phyloP scores from a whole-genome alignment of 129 eudicot genomes.

The Artemisia argyi region DNA sequence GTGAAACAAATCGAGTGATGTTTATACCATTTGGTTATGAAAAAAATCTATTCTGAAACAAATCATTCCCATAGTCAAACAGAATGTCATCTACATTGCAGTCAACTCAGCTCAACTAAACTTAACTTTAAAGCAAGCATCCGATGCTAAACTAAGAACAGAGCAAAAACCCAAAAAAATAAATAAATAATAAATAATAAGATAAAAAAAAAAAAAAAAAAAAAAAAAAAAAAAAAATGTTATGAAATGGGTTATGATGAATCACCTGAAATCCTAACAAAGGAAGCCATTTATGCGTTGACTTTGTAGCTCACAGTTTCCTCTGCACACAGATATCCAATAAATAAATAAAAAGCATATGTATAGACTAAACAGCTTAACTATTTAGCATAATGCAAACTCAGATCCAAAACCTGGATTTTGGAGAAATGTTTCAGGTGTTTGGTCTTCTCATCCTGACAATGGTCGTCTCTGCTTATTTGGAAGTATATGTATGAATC shows the following conservation, averaged over 20 bases:
- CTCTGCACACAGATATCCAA: not conserved
- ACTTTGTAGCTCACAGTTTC: conserved; percentile 12
- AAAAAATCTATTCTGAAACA: too few relatives aligned
- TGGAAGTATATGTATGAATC: too few relatives aligned
- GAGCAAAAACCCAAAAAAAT: not conserved
- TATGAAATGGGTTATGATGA: not conserved
- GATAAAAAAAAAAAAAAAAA: not conserved
- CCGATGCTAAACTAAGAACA: conserved; percentile 11
- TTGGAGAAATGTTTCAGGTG: not conserved
- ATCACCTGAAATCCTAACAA: conserved; percentile 42
- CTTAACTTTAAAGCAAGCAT: not conserved
- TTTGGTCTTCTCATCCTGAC: not conserved
- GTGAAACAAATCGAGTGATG: too few relatives aligned
- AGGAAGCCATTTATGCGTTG: conserved; percentile 34
- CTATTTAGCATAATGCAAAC: too few relatives aligned
- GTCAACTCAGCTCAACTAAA: too few relatives aligned
- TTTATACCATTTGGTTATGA: too few relatives aligned
- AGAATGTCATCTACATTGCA: not conserved
- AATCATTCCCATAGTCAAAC: too few relatives aligned
- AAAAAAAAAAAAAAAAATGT: not conserved
- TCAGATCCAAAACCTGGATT: not conserved
- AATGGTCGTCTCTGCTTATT: not conserved
- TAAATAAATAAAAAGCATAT: too few relatives aligned
- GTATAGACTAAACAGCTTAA: too few relatives aligned
- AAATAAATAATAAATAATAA: too few relatives aligned